Evolutionary conservation across 495 filamentous ascomycete species (phyloP).

Genomic region (Aspergillus nanangensis): DNA sequence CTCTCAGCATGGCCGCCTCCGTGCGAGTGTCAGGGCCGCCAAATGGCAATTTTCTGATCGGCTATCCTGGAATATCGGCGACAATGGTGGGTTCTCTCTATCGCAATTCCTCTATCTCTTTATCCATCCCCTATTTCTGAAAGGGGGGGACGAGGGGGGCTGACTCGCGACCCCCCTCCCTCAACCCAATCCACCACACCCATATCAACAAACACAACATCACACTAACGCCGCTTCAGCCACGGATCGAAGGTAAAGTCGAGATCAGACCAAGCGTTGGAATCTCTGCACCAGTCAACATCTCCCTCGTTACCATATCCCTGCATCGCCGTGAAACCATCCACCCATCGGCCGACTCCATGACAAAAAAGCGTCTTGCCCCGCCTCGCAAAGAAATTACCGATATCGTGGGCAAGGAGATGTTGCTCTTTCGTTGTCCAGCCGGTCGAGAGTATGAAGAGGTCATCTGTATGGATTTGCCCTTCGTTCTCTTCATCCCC

Average conservation of each 20-base stretch:
- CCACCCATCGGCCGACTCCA: conserved; percentile 88
- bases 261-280: conserved; percentile 87
- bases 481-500: conserved; percentile 95
- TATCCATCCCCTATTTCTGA: not conserved
- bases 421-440: conserved; percentile 82
- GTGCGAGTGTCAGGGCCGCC: conserved; percentile 97
- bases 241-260: conserved; percentile 95
- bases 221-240: too few relatives aligned
- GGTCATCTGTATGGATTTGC: conserved; percentile 94
- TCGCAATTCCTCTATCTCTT: not conserved
- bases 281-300: conserved; percentile 77
- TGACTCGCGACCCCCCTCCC: conserved; percentile 4
- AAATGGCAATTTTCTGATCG: conserved; percentile 94
- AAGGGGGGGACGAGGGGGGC: too few relatives aligned
- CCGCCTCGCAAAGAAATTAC: conserved; percentile 88
- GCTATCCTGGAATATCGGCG: conserved; percentile 96
- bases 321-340: conserved; percentile 93
- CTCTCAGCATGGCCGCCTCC: conserved; percentile 71
- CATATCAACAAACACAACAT: too few relatives aligned
- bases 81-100: conserved; percentile 71
- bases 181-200: too few relatives aligned
- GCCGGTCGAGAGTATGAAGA: conserved; percentile 79
- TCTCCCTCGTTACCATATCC: conserved; percentile 92
- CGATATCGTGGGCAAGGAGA: conserved; percentile 92
- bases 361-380: conserved; percentile 87